Percentiles rank a stretch among this genome's conserved stretches.
Conservation (phyloP, 495 filamentous ascomycete genomes). For the Penicillium psychrofluorescens region DNA sequence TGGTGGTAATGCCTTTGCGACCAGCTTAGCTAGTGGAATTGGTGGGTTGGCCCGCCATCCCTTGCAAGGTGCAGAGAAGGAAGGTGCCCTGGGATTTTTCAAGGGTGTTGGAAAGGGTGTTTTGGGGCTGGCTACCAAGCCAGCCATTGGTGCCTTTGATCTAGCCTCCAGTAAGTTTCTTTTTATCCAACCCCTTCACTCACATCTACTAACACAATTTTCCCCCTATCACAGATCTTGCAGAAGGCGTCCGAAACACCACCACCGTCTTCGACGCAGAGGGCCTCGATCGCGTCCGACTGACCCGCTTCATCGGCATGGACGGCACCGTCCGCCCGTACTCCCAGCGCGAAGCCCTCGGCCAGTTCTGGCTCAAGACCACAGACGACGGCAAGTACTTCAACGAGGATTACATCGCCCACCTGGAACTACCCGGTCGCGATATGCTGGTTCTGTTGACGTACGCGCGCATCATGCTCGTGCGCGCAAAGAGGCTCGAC, state of each 20-base stretch:
- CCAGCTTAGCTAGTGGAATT: slow-evolving; percentile 83
- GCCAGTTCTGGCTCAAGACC: slow-evolving; percentile 98
- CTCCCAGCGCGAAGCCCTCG: slow-evolving; percentile 89
- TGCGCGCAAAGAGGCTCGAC: slow-evolving; percentile 72
- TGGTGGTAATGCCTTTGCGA: slow-evolving; percentile 90
- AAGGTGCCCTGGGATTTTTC: slow-evolving; percentile 87
- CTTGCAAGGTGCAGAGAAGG: slow-evolving; percentile 91
- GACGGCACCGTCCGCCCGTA: slow-evolving; percentile 95
- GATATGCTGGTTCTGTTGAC: slow-evolving; percentile 96
- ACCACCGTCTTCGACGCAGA: slow-evolving; percentile 96
- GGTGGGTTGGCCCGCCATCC: slow-evolving; percentile 90
- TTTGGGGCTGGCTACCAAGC: slow-evolving; percentile 87
- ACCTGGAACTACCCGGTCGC: slow-evolving; percentile 81
- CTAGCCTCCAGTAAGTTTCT: slow-evolving; percentile 66
- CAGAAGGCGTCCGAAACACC: slow-evolving; percentile 95
- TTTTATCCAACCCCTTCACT: neutral
- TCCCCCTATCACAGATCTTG: slow-evolving; percentile 49
- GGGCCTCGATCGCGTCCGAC: slow-evolving; percentile 85
- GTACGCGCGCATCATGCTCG: slow-evolving; percentile 84
- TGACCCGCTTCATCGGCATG: slow-evolving; percentile 82
- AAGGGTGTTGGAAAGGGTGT: slow-evolving; percentile 96
- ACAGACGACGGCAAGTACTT: slow-evolving; percentile 96
- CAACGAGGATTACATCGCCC: slow-evolving; percentile 93
- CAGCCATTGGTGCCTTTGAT: slow-evolving; percentile 93
- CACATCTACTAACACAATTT: slow-evolving; percentile 11